A percentile compares a stretch with the other conserved stretches of the same genome.
These are phyloP conservation scores for Desmodesmus armatus DNA, from an alignment of 139 green algal genomes.

Conservation along the genomic window DNA sequence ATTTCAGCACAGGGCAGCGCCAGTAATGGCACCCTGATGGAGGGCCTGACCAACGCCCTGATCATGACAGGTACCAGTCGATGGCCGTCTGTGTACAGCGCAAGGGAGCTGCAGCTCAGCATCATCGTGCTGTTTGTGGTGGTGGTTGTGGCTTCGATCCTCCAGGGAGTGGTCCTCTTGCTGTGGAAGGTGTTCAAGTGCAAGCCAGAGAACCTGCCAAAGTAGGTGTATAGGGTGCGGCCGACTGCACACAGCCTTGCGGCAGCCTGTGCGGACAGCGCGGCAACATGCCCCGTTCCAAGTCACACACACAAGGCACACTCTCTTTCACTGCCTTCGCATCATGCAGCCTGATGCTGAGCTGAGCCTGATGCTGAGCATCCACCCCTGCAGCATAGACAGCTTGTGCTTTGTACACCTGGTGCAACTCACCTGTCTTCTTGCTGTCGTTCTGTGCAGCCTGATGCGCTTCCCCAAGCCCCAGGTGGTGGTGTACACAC, in stretches of 20 bases:
- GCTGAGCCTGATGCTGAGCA: too few species aligned
- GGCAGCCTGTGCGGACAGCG: too few species aligned
- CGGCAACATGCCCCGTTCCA: too few species aligned
- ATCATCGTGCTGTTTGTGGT: neutral
- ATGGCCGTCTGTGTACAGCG: neutral
- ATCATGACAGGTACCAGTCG: neutral
- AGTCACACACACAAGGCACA: too few species aligned
- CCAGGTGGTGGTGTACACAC: constrained; percentile 10
- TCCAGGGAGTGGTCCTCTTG: neutral
- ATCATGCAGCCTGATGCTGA: too few species aligned
- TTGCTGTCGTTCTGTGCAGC: neutral
- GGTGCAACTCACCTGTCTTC: too few species aligned
- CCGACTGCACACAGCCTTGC: too few species aligned
- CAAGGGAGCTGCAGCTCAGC: constrained; percentile 12
- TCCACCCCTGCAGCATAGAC: too few species aligned
- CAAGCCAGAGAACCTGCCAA: constrained; percentile 5
- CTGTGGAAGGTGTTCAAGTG: neutral
- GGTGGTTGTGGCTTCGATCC: neutral
- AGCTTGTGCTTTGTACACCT: too few species aligned
- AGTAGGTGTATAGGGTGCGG: too few species aligned
- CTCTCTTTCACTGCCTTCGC: too few species aligned
- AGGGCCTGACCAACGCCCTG: too few species aligned
- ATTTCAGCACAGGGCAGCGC: neutral
- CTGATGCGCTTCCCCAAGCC: constrained; percentile 30
- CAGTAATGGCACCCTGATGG: neutral